Conservation (phyloP, 2,329 filamentous ascomycete genomes). For the Aureobasidium sp. region DNA sequence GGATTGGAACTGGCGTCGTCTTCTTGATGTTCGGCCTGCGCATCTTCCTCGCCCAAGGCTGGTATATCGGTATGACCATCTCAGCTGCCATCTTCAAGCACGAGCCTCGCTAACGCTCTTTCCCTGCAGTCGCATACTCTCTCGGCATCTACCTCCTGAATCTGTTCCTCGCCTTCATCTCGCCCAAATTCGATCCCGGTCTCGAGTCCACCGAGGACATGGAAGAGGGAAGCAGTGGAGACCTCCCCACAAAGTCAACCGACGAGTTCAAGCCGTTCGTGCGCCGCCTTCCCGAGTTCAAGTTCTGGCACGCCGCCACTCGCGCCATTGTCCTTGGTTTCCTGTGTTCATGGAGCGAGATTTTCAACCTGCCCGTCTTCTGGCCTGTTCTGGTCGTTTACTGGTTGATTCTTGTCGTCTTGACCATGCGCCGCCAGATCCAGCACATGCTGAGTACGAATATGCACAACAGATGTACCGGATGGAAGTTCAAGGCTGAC, state of each 20-base stretch:
- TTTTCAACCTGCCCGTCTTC: conserved; percentile 97
- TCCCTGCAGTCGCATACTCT: conserved; percentile 73
- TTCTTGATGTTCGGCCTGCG: conserved; percentile 78
- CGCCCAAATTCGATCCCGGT: conserved; percentile 97
- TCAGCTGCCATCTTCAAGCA: neutral
- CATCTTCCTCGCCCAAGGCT: conserved; percentile 87
- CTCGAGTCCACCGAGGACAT: conserved; percentile 92
- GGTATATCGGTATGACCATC: conserved; percentile 76
- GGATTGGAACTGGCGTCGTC: conserved; percentile 69
- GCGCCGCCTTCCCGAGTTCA: conserved; percentile 92
- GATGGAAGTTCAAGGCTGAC: neutral
- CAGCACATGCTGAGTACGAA: conserved; percentile 99
- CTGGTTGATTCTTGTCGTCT: conserved; percentile 91
- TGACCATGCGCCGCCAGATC: conserved; percentile 99
- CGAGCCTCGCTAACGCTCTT: conserved; percentile 4
- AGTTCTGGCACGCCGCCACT: conserved; percentile 98
- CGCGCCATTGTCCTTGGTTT: conserved; percentile 77
- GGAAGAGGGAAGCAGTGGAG: conserved; percentile 63
- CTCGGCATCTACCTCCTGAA: conserved; percentile 98
- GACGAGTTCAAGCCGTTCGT: conserved; percentile 98
- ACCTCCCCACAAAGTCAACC: conserved; percentile 86
- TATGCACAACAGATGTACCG: conserved; percentile 25
- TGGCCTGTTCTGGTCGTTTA: conserved; percentile 98
- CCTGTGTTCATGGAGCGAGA: conserved; percentile 79
- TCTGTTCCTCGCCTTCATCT: conserved; percentile 95